These are phyloP conservation scores for Plantago rigida DNA, from an alignment of 305 asterid species.

Conservation along the genomic window DNA sequence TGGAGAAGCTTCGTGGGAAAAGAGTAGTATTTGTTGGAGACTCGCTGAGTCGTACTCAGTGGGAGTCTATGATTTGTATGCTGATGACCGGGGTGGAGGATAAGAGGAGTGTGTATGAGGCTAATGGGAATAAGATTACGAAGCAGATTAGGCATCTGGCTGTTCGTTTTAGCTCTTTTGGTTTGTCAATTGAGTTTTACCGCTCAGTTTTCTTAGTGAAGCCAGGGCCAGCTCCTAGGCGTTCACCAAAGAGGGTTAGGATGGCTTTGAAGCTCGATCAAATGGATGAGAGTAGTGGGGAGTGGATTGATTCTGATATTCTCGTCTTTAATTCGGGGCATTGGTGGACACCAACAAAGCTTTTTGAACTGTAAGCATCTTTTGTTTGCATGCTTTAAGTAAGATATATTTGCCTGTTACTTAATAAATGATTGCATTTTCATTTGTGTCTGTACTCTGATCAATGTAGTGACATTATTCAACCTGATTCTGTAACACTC, in stretches of 20 bases:
- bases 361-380: conserved; percentile 65
- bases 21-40: conserved; percentile 87
- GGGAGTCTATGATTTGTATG: conserved; percentile 95
- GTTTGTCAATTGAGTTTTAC: conserved; percentile 70
- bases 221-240: conserved; percentile 56
- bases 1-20: conserved; percentile 70
- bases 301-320: conserved; percentile 79
- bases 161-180: conserved; percentile 50
- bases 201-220: conserved; percentile 79
- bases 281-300: conserved; percentile 61
- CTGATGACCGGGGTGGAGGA: conserved; percentile 73
- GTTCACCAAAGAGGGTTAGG: conserved; percentile 80
- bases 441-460: not conserved
- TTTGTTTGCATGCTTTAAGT: not conserved
- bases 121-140: conserved; percentile 65
- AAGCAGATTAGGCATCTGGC: conserved; percentile 67
- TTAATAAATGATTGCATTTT: not conserved
- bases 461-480: not conserved
- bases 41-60: conserved; percentile 79
- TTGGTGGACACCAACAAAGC: conserved; percentile 85
- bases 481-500: not conserved
- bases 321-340: conserved; percentile 82
- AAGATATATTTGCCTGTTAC: not conserved
- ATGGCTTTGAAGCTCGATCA: conserved; percentile 52
- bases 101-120: conserved; percentile 65